Conservation (phyloP, 768 basidiomycete genomes). For the Leccinellum rugosiceps region DNA sequence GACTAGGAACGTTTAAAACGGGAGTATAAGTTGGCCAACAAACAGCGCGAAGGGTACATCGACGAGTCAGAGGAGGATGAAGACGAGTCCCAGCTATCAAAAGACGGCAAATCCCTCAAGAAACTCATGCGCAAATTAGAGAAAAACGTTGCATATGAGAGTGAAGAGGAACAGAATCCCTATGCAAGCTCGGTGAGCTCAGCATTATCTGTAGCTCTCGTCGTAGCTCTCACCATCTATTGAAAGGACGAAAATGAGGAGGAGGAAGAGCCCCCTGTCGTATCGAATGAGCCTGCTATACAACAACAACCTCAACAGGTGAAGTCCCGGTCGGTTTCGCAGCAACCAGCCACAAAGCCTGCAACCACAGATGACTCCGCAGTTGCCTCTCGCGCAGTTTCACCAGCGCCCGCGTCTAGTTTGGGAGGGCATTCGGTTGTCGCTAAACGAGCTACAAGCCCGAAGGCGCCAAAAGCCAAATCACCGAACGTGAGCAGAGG, state of each 20-base stretch:
- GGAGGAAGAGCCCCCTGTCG: constrained; percentile 55
- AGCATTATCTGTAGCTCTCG: not conserved
- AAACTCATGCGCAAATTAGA: constrained; percentile 84
- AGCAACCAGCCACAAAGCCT: constrained; percentile 32
- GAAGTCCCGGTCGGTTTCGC: constrained; percentile 45
- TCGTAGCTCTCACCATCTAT: not conserved
- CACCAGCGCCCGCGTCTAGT: constrained; percentile 45
- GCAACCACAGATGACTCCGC: constrained; percentile 24
- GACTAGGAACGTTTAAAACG: constrained; percentile 77
- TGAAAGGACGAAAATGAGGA: constrained; percentile 68
- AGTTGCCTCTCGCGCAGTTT: constrained; percentile 54
- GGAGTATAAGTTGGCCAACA: constrained; percentile 77
- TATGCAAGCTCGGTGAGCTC: constrained; percentile 71
- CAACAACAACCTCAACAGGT: constrained; percentile 41
- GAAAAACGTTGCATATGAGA: constrained; percentile 78
- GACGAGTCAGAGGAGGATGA: constrained; percentile 77
- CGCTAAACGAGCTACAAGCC: constrained; percentile 83
- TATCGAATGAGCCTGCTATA: constrained; percentile 43
- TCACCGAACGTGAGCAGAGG: constrained; percentile 46
- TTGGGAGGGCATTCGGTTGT: constrained; percentile 77
- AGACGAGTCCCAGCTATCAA: constrained; percentile 54
- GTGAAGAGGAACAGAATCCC: constrained; percentile 77
- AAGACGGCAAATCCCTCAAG: constrained; percentile 77
- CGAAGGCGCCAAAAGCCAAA: constrained; percentile 63
- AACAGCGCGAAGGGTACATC: constrained; percentile 62